Conservation (phyloP, 2,329 filamentous ascomycete species). For the Colletotrichum euphorbiae region DNA sequence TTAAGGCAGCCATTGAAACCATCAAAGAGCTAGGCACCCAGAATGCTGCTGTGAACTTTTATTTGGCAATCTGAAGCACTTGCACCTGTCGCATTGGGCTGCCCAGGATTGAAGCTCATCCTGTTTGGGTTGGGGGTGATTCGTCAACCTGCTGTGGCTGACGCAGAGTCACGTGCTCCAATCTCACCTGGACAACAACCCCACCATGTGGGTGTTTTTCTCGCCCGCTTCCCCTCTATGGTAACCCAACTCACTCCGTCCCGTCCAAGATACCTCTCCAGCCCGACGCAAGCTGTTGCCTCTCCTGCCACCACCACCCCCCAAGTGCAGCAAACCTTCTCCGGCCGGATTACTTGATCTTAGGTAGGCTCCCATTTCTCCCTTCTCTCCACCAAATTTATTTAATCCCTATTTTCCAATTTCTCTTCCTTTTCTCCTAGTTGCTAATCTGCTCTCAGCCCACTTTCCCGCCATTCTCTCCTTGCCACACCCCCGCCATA, state of each 20-base stretch:
- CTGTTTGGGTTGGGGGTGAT: conserved; percentile 22
- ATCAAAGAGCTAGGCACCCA: background rate
- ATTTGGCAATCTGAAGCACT: conserved; percentile 7
- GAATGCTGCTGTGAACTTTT: background rate
- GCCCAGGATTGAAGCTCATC: background rate
- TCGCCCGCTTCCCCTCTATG: conserved; percentile 41
- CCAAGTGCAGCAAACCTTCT: conserved; percentile 33
- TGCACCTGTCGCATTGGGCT: background rate
- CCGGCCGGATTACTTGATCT: conserved; percentile 29
- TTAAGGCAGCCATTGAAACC: conserved; percentile 20
- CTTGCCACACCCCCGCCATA: conserved; percentile 41
- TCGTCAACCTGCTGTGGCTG: conserved; percentile 40
- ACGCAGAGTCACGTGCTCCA: conserved; percentile 40
- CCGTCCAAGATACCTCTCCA: conserved; percentile 41
- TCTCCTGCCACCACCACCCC: conserved; percentile 35
- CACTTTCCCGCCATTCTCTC: conserved; percentile 40
- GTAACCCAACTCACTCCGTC: conserved; percentile 40
- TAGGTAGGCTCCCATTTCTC: conserved; percentile 27
- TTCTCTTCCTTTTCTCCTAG: background rate
- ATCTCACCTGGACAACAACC: conserved; percentile 42
- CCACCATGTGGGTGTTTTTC: conserved; percentile 43
- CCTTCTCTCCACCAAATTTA: background rate
- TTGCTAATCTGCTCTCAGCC: conserved; percentile 41
- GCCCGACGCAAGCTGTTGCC: conserved; percentile 40
- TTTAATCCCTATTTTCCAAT: conserved; percentile 19